phyloP scores from a whole-genome alignment of 164 flowering plant genomes.

The Euptelea pleiosperma region DNA sequence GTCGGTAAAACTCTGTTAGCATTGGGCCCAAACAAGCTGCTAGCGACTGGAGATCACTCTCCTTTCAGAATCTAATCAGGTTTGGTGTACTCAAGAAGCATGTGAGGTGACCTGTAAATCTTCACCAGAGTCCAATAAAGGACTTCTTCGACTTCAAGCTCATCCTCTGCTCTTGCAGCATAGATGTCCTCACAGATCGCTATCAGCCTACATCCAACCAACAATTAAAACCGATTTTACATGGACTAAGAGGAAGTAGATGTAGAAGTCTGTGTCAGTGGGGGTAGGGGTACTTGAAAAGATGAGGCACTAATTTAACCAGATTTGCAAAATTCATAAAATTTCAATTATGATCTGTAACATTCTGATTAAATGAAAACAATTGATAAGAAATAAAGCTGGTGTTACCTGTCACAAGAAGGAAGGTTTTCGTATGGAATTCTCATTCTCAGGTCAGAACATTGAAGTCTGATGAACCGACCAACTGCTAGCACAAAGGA shows the following conservation, averaged over 20 bases:
- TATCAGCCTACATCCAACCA: slow-evolving; percentile 53
- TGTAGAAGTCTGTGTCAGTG: neutral
- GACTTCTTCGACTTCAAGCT: slow-evolving; percentile 97
- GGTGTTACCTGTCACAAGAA: slow-evolving; percentile 85
- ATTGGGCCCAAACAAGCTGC: neutral
- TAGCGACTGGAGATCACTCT: neutral
- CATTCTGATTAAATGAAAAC: too few species aligned
- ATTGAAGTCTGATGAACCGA: slow-evolving; percentile 92
- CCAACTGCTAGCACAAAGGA: slow-evolving; percentile 98
- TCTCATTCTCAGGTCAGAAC: slow-evolving; percentile 95
- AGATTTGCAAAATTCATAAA: neutral
- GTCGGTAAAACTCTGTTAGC: slow-evolving; percentile 9
- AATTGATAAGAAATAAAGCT: neutral
- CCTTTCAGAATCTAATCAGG: slow-evolving; percentile 43
- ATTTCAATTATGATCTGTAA: neutral
- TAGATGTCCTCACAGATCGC: slow-evolving; percentile 97
- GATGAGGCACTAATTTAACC: neutral
- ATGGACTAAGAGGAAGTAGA: neutral
- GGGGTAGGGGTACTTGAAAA: neutral
- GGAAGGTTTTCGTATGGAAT: slow-evolving; percentile 96
- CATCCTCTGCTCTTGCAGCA: slow-evolving; percentile 99
- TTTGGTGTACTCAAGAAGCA: slow-evolving; percentile 97
- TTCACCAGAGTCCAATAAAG: slow-evolving; percentile 94
- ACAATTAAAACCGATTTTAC: neutral
- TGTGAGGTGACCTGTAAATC: slow-evolving; percentile 94